Base-by-base conservation (phyloP, 306 rosid genomes). In the Cicer judaicum region DNA sequence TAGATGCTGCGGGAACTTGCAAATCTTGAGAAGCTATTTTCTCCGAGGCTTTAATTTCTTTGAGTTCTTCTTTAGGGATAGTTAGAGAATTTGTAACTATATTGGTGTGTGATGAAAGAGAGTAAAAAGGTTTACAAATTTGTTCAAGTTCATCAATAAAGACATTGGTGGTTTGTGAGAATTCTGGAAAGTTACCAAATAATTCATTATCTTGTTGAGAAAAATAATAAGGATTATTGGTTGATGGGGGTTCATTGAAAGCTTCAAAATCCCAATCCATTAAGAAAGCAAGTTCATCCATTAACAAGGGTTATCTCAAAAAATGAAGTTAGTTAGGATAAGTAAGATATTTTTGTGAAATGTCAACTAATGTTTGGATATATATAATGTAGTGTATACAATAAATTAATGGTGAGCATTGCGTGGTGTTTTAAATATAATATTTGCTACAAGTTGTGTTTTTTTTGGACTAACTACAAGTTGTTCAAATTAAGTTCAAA, bases 251-350 rank as follows among this genome's bases (percentile, higher is more conserved):
- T 60, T 13, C 43, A 34, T 60, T 60, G 65, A 60, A 80, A 42
- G 97, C 92, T 41, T 90, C 92, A 88, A 94, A 87, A 80, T 86
- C 99, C 97, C 99, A 94, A 44, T 86, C 90, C 78, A 88, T 92
- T 77, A 85, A 79, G 64, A 18, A 49, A 4, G 69, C 82, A 77
- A 69, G 46, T 40, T 74, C 85, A 68, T 66, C 79, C 84, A 77
- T 76, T 57, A 42, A 8, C 29, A 21, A 72, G 62, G 19, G 65
- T 55, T 46, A 24, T 24, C 34, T 24, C 34, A 24, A 24, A 24
- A 24, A 44, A 61, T 61, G 12, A 60, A n/a, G n/a, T n/a, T n/a
- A 1, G 10, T 11, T 38, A 46, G 57, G 11, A 15, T 6, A 29
- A 70, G 44, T 75, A 15, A 64, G 83, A 78, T 74, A 84, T 64